These are phyloP conservation scores for Clausena lansium DNA, from an alignment of 345 rosid genomes.

Conservation along the genomic window DNA sequence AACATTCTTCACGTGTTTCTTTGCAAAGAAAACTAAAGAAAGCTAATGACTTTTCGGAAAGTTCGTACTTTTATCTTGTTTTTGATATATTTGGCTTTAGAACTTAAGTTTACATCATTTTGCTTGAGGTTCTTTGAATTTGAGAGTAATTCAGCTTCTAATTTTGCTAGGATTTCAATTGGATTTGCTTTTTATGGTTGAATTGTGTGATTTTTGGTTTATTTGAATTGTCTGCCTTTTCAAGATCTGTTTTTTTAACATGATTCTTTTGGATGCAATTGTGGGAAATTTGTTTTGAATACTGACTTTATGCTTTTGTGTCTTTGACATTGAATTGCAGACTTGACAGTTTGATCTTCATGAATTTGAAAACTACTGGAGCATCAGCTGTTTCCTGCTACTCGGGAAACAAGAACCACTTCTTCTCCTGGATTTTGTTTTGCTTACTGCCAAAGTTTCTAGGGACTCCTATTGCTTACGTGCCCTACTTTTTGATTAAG, in stretches of 20 bases:
- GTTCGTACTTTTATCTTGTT: neutral
- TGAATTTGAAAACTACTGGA: conserved; percentile 70
- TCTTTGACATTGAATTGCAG: conserved; percentile 39
- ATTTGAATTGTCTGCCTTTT: neutral
- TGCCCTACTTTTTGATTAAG: conserved; percentile 53
- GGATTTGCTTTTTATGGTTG: neutral
- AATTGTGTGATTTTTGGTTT: neutral
- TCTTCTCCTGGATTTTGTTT: conserved; percentile 72
- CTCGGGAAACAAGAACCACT: conserved; percentile 83
- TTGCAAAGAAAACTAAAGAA: neutral
- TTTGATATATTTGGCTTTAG: neutral
- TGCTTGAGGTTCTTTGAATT: neutral
- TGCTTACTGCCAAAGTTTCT: conserved; percentile 72
- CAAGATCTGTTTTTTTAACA: neutral
- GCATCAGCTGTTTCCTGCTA: conserved; percentile 86
- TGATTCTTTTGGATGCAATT: neutral
- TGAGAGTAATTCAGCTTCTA: neutral
- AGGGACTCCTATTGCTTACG: conserved; percentile 46
- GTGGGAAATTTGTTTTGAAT: neutral
- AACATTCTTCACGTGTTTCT: neutral
- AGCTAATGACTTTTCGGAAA: neutral
- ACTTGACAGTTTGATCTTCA: conserved; percentile 63
- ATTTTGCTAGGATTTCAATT: neutral
- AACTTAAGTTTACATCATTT: neutral
- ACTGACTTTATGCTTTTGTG: conserved; percentile 1